Conservation (phyloP, 1,284 basidiomycete genomes). For the Boletus semigastroideus region DNA sequence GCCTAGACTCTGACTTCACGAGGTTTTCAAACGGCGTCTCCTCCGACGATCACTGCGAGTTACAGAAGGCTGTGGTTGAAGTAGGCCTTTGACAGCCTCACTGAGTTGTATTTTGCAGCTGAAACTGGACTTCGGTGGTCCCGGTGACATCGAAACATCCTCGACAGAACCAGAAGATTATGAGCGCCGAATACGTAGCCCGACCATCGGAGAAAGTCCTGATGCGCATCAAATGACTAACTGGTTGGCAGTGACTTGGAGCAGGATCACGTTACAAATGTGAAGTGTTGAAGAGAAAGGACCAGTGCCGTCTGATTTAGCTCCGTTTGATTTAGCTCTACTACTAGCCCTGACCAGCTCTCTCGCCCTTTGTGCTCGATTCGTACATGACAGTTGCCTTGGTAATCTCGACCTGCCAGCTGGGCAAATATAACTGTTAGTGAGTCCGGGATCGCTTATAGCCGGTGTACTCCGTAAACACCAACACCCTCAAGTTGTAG, state of each 20-base stretch:
- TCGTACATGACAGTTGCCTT: neutral
- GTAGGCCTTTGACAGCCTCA: neutral
- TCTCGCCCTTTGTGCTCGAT: neutral
- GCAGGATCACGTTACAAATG: neutral
- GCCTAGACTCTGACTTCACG: too few species aligned
- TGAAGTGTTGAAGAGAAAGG: neutral
- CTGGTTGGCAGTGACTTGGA: constrained; percentile 14
- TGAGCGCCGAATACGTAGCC: neutral
- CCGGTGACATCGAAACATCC: neutral
- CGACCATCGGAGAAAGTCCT: neutral
- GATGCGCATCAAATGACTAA: constrained; percentile 10
- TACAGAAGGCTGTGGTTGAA: constrained; percentile 6
- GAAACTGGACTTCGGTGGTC: neutral
- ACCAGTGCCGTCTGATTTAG: neutral
- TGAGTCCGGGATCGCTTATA: too few species aligned
- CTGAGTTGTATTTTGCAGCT: neutral
- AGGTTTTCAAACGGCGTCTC: neutral
- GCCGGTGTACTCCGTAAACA: too few species aligned
- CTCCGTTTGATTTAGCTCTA: too few species aligned
- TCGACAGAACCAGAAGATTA: too few species aligned
- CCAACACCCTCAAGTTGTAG: too few species aligned
- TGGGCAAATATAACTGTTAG: too few species aligned
- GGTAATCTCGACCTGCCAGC: neutral
- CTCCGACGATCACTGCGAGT: neutral
- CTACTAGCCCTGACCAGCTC: too few species aligned